These are phyloP conservation scores for Lenzites betulinus DNA, from an alignment of 768 basidiomycete species.

Conservation along the genomic window DNA sequence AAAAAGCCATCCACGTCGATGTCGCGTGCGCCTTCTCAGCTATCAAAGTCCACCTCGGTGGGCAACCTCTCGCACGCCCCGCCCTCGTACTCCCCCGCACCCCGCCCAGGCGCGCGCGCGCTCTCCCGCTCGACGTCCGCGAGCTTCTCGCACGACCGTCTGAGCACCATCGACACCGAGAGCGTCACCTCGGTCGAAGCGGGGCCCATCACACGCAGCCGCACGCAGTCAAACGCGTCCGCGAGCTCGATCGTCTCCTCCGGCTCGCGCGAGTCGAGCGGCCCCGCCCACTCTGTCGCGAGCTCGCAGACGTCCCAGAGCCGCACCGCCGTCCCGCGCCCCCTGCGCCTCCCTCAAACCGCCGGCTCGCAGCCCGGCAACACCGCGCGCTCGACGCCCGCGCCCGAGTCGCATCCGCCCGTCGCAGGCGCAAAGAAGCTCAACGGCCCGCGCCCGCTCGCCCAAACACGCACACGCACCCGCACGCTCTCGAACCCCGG, in stretches of 20 bases:
- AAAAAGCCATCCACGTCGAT: conserved; percentile 22
- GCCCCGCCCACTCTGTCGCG: conserved; percentile 11
- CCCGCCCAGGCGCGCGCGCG: conserved; percentile 8
- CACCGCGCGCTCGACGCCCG: conserved; percentile 15
- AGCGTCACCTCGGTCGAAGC: conserved; percentile 13
- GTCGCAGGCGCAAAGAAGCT: conserved; percentile 6
- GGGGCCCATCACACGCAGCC: neutral
- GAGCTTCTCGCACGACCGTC: conserved; percentile 10
- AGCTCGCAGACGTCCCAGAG: conserved; percentile 15
- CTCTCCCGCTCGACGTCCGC: conserved; percentile 17
- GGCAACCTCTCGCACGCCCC: conserved; percentile 13
- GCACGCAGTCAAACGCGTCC: conserved; percentile 20
- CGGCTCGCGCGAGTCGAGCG: conserved; percentile 18
- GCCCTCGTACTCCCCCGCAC: conserved; percentile 10
- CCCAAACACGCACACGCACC: conserved; percentile 9
- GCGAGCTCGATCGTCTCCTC: conserved; percentile 15
- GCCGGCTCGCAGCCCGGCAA: neutral
- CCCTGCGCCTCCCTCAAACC: conserved; percentile 28
- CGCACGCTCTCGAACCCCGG: conserved; percentile 20
- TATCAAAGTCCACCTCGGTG: conserved; percentile 9
- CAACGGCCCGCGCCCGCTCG: neutral
- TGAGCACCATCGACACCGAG: conserved; percentile 9
- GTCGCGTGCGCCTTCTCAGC: conserved; percentile 15
- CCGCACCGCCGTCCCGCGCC: conserved; percentile 21
- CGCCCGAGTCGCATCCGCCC: conserved; percentile 7